phyloP scores from a whole-genome alignment of 495 filamentous ascomycete species.

The Podospora conica region DNA sequence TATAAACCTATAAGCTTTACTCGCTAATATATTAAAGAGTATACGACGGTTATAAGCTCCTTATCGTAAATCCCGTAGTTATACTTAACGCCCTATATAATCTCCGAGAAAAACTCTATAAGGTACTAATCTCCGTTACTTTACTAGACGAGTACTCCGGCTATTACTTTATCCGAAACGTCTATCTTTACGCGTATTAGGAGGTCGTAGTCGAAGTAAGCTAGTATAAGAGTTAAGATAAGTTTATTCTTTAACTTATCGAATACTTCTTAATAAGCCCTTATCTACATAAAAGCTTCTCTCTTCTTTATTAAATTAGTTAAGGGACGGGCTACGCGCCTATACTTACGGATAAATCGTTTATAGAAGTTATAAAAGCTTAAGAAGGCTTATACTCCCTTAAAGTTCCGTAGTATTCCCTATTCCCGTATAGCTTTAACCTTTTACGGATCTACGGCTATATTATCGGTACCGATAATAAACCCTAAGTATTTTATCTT shows the following conservation, averaged over 20 bases:
- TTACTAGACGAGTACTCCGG: background rate
- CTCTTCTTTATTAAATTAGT: background rate
- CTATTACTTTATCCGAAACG: background rate
- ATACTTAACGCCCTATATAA: background rate
- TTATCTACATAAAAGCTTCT: background rate
- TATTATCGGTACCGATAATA: no score
- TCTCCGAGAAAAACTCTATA: background rate
- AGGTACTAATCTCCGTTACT: background rate
- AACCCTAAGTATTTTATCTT: no score
- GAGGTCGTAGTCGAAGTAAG: background rate
- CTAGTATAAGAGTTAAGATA: background rate
- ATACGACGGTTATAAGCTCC: background rate
- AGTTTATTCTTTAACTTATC: background rate
- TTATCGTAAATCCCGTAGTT: background rate
- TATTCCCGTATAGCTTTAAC: no score
- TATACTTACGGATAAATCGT: background rate
- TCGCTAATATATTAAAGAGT: no score
- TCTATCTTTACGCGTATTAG: background rate
- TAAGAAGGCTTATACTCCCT: background rate
- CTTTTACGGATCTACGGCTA: no score
- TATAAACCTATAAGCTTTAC: no score
- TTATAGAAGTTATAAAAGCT: background rate
- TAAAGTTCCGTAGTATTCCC: background rate
- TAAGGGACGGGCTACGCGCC: no score
- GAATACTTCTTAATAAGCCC: background rate